Evolutionary conservation across 495 filamentous ascomycete genomes (phyloP).

Genomic region (Trichoderma gamsii): DNA sequence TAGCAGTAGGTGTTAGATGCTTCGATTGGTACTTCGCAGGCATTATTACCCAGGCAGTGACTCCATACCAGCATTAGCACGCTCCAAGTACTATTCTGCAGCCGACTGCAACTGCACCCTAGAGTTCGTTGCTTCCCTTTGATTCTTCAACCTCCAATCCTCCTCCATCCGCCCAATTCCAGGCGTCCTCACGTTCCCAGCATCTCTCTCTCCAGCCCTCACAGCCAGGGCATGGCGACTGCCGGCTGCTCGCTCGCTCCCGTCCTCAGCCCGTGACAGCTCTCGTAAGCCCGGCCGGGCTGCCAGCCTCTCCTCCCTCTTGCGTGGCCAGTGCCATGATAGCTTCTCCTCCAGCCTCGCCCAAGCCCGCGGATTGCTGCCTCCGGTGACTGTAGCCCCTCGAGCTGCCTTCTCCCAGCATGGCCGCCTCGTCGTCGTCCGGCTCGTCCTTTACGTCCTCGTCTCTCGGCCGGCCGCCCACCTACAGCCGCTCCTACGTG

Average conservation of each 20-base stretch:
- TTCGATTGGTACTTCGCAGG: too few relatives aligned
- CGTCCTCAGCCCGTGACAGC: slow-evolving; percentile 2
- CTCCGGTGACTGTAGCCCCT: slow-evolving; percentile 4
- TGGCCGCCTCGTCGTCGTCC: slow-evolving; percentile 30
- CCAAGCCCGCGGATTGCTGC: neutral
- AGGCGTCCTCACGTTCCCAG: neutral
- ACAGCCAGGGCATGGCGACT: slow-evolving; percentile 1
- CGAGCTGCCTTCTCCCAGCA: slow-evolving; percentile 17
- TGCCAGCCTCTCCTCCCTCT: neutral
- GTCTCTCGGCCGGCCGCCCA: slow-evolving; percentile 25
- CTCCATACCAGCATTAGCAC: neutral
- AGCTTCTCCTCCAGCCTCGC: neutral
- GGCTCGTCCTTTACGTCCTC: slow-evolving; percentile 34
- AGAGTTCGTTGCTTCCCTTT: neutral
- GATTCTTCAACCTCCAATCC: neutral
- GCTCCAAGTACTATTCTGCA: neutral
- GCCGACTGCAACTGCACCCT: neutral
- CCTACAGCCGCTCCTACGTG: slow-evolving; percentile 24
- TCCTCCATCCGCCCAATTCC: neutral
- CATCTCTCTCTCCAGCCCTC: neutral
- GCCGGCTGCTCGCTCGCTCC: neutral
- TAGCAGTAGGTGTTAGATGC: neutral
- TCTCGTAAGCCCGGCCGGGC: neutral
- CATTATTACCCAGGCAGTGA: too few relatives aligned
- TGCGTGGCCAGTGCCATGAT: slow-evolving; percentile 7